phyloP scores from a whole-genome alignment of 257 asterid species.

The Solanum bulbocastanum region DNA sequence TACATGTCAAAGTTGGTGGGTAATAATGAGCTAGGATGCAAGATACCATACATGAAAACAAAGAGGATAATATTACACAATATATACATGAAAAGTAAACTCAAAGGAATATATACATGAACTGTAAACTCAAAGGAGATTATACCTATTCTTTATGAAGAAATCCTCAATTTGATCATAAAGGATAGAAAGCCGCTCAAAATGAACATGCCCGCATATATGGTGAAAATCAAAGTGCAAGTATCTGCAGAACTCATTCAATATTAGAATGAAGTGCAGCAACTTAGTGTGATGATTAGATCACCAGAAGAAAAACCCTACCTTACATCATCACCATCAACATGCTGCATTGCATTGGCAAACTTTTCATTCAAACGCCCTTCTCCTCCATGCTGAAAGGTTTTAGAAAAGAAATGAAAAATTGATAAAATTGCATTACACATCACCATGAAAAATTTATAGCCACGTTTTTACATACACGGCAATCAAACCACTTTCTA shows the following conservation, averaged over 20 bases:
- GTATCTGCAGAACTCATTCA: constrained; percentile 42
- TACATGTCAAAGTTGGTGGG: neutral
- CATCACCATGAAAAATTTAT: neutral
- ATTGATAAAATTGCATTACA: neutral
- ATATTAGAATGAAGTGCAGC: constrained; percentile 12
- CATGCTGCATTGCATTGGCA: constrained; percentile 50
- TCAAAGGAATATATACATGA: neutral
- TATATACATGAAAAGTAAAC: neutral
- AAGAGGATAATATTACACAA: neutral
- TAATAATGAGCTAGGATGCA: neutral
- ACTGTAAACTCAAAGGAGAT: neutral
- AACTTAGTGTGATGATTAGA: neutral
- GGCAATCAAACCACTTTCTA: neutral
- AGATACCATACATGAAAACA: neutral
- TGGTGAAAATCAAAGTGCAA: constrained; percentile 94
- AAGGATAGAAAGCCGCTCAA: constrained; percentile 83
- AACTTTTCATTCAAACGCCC: constrained; percentile 62
- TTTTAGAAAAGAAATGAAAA: neutral
- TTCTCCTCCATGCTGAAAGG: constrained; percentile 76
- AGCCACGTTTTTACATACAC: neutral
- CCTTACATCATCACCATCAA: constrained; percentile 67
- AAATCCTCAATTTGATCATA: constrained; percentile 67
- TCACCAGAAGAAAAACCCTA: constrained; percentile 11
- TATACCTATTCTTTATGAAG: constrained; percentile 66
- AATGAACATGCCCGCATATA: constrained; percentile 76